Evolutionary conservation across 495 filamentous ascomycete species (phyloP).

Genomic region (Apodospora peruviana): DNA sequence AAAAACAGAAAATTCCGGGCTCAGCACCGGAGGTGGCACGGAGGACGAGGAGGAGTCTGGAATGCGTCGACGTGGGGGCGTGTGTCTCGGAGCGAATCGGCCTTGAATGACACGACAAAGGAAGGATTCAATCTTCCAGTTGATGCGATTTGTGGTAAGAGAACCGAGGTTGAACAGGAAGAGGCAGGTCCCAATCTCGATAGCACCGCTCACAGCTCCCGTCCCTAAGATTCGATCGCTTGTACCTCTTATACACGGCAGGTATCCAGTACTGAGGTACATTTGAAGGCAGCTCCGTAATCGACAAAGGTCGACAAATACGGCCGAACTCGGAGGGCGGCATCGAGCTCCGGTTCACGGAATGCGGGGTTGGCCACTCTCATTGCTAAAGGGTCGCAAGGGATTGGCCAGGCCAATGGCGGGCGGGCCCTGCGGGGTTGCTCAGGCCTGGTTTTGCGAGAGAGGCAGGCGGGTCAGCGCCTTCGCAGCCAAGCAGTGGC

Average conservation of each 20-base stretch:
- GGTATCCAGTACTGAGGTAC: too few species aligned
- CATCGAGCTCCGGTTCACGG: constrained; percentile 27
- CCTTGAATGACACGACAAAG: too few species aligned
- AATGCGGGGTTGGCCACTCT: constrained; percentile 32
- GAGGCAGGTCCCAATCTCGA: not conserved
- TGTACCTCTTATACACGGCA: too few species aligned
- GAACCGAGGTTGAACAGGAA: too few species aligned
- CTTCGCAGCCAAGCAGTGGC: too few species aligned
- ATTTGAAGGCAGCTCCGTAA: too few species aligned
- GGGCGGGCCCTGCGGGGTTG: constrained; percentile 1
- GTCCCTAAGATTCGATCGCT: too few species aligned
- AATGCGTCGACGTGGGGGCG: not conserved
- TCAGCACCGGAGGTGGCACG: not conserved
- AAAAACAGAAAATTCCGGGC: not conserved
- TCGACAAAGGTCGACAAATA: too few species aligned
- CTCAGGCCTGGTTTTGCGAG: not conserved
- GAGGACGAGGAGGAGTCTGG: not conserved
- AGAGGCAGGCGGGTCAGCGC: not conserved
- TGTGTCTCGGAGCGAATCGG: not conserved
- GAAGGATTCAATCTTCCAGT: too few species aligned
- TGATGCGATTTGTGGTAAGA: too few species aligned
- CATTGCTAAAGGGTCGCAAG: constrained; percentile 21
- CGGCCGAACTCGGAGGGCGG: constrained; percentile 17
- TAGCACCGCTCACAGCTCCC: too few species aligned
- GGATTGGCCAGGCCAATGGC: constrained; percentile 18